Evolutionary conservation across 306 rosid genomes (phyloP).

Genomic region (Lathyrus aphaca): DNA sequence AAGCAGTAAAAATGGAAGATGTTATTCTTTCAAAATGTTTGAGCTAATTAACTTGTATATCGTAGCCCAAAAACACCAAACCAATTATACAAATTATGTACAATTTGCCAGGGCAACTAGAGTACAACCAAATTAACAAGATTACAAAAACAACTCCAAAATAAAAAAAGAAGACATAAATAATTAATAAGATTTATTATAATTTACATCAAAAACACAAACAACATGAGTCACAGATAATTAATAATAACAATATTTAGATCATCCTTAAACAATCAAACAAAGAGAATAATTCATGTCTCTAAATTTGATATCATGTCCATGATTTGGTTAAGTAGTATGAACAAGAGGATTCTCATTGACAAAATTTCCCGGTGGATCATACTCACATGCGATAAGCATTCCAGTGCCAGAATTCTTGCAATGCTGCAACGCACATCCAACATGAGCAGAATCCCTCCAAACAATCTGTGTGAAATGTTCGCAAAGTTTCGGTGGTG

Average conservation of each 20-base stretch:
- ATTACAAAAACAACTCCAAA: background rate
- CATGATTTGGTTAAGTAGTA: background rate
- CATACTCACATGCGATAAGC: slow-evolving; percentile 59
- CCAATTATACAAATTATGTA: background rate
- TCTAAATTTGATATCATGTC: too few species aligned
- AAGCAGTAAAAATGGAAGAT: background rate
- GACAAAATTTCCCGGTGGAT: slow-evolving; percentile 61
- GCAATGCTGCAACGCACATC: slow-evolving; percentile 56
- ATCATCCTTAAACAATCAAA: too few species aligned
- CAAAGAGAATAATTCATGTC: too few species aligned
- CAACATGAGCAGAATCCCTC: slow-evolving; percentile 49
- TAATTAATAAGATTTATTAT: background rate
- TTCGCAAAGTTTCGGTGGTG: slow-evolving; percentile 38
- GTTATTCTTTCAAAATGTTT: background rate
- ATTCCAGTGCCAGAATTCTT: background rate
- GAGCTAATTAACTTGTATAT: background rate
- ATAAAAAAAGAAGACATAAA: background rate
- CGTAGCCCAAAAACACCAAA: background rate
- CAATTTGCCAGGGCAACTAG: slow-evolving; percentile 2
- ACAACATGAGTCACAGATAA: background rate
- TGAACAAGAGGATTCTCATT: slow-evolving; percentile 49
- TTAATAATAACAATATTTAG: too few species aligned
- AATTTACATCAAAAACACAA: background rate
- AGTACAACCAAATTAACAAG: background rate
- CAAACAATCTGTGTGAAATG: slow-evolving; percentile 82